Evolutionary conservation across 768 basidiomycete species (phyloP), one percentile per base, ranked within the genome.

Genomic region (Suillus fuscotomentosus): DNA sequence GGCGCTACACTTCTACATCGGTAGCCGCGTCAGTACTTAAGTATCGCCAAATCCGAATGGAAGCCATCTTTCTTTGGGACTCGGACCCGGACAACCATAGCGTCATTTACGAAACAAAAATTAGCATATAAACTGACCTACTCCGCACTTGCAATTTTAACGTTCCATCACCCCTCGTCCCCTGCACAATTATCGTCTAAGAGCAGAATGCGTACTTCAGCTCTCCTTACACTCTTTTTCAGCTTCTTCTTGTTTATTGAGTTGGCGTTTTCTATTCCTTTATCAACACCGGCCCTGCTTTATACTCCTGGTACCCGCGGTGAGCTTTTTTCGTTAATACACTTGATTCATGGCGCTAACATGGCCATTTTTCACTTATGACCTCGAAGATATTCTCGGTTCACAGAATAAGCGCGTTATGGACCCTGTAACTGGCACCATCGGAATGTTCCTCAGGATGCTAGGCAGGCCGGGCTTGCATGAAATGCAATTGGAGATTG

Each of bases 191-290:
- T 55, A 57, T 59, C 57, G 10, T 59, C 57, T 13, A 42, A 59
- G 57, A 42, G 36, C 57, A 59, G 41, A 59, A 59, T 59, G 57
- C 57, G 57, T 17, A 43, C 27, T 27, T 59, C 57, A 27, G 41
- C 57, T 59, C 39, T 59, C 57, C 27, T 27, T 42, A 42, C 57
- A 20, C 57, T 59, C 57, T 59, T 59, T 59, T 59, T 42, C 24
- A 42, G 41, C 8, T 42, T 59, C 6, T 59, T 59, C 39, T 42
- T 27, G 3, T 11, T 17, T 27, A 22, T 27, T 20, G 24, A 20
- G 10, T 27, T 59, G 24, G 24, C 41, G 10, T 42, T 59, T 13
- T 42, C 39, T 27, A 27, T 59, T 6, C 57, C 57, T 59, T 27
- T 43, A 20, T 42, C 27, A 13, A 6, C 10, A 1, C 27, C 57